These are phyloP conservation scores for Coprinopsis cinerea DNA, from an alignment of 768 basidiomycete species.

Conservation along the genomic window DNA sequence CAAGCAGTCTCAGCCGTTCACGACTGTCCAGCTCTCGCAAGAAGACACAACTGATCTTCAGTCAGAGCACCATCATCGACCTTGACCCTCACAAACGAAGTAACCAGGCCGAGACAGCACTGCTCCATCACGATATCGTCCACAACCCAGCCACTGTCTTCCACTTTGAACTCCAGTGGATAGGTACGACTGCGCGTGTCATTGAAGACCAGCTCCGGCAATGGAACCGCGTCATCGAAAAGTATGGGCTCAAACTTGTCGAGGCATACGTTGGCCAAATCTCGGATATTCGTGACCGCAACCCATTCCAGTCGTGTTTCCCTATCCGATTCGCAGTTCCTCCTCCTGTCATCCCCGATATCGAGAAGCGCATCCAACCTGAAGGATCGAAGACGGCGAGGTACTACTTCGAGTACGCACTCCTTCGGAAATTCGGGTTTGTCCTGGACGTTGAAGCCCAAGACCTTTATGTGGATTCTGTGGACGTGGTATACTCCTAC, in stretches of 20 bases:
- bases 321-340: conserved; percentile 72
- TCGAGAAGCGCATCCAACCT: conserved; percentile 55
- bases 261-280: conserved; percentile 94
- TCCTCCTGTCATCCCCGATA: conserved; percentile 65
- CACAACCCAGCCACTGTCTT: conserved; percentile 94
- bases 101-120: conserved; percentile 81
- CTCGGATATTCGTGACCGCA: conserved; percentile 75
- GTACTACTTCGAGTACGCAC: conserved; percentile 80
- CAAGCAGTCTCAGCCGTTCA: not conserved
- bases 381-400: conserved; percentile 59
- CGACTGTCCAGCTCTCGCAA: conserved; percentile 10
- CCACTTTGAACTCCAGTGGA: conserved; percentile 97
- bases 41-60: conserved; percentile 60
- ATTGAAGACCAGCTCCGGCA: conserved; percentile 83
- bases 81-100: conserved; percentile 76
- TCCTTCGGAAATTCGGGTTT: conserved; percentile 74
- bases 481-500: conserved; percentile 88
- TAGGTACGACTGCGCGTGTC: conserved; percentile 86
- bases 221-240: conserved; percentile 79
- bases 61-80: conserved; percentile 89
- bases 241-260: conserved; percentile 86
- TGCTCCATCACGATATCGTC: conserved; percentile 90
- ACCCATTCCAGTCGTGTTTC: conserved; percentile 88
- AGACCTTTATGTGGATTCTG: conserved; percentile 67
- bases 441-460: conserved; percentile 80